A percentile compares a stretch with the other conserved stretches of the same genome.
Evolutionary conservation across 306 rosid species (phyloP).

Genomic region (Myrica gale): DNA sequence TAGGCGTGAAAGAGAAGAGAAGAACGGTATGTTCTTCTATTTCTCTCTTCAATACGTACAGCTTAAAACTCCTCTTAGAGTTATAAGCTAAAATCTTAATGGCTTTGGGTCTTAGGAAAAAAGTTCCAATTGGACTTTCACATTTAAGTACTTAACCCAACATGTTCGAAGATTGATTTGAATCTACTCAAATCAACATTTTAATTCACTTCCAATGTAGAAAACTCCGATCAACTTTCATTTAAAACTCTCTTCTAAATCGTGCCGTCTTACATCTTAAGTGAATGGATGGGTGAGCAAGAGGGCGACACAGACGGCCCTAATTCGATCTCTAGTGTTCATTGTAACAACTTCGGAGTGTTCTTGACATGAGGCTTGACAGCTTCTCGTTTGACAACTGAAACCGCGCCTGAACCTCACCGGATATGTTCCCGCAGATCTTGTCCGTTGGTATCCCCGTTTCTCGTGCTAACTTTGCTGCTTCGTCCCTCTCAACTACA

Average conservation of each 20-base stretch:
- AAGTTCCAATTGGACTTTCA: too few species aligned
- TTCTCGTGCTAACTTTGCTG: constrained; percentile 57
- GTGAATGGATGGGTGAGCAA: neutral
- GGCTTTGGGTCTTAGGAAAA: too few species aligned
- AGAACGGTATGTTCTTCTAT: too few species aligned
- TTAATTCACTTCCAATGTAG: too few species aligned
- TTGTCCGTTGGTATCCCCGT: constrained; percentile 37
- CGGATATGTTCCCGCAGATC: constrained; percentile 41
- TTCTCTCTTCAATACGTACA: too few species aligned
- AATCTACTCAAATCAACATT: too few species aligned
- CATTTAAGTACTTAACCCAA: too few species aligned
- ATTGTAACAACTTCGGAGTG: constrained; percentile 37
- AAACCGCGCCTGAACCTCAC: constrained; percentile 25
- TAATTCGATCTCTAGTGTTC: constrained; percentile 10
- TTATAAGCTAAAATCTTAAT: too few species aligned
- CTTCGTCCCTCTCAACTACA: constrained; percentile 42
- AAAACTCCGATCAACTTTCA: neutral
- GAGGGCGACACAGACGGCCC: neutral
- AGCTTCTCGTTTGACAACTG: constrained; percentile 59
- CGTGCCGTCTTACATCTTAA: neutral
- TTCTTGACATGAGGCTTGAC: constrained; percentile 47
- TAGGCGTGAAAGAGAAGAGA: too few species aligned
- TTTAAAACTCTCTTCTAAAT: neutral
- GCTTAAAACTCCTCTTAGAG: too few species aligned
- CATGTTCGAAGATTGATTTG: too few species aligned